phyloP scores from a whole-genome alignment of 495 filamentous ascomycete species.

The Daldinia grandis region DNA sequence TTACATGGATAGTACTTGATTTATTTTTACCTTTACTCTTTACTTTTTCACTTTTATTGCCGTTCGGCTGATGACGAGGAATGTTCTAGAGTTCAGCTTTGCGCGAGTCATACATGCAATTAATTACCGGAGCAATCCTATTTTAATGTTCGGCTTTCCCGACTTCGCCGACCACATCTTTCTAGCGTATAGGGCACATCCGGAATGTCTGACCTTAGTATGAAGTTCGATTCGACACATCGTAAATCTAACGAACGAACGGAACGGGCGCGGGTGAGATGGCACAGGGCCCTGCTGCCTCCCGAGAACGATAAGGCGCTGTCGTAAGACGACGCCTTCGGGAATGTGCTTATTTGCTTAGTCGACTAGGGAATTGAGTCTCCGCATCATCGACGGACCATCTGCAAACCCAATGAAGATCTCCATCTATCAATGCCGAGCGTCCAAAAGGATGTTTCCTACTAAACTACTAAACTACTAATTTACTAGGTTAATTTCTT shows the following conservation, averaged over 20 bases:
- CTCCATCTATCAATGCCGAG: neutral
- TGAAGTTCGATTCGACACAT: slow-evolving; percentile 20
- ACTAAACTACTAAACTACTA: neutral
- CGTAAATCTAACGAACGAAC: slow-evolving; percentile 26
- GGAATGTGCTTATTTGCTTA: slow-evolving; percentile 29
- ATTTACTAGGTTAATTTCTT: neutral
- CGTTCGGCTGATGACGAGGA: neutral
- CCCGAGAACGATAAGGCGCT: slow-evolving; percentile 33
- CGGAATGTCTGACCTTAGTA: slow-evolving; percentile 3
- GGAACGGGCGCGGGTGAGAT: slow-evolving; percentile 23
- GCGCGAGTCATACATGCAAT: slow-evolving; percentile 21
- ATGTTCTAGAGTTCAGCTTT: neutral
- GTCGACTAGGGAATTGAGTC: neutral
- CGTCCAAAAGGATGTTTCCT: neutral
- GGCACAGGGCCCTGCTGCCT: slow-evolving; percentile 25
- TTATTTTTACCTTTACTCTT: neutral
- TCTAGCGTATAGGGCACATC: neutral
- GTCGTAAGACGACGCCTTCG: slow-evolving; percentile 23
- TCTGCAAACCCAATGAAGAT: slow-evolving; percentile 2
- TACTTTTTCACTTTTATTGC: neutral
- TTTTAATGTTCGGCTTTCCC: slow-evolving; percentile 1
- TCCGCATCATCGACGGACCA: slow-evolving; percentile 10
- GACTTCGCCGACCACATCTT: slow-evolving; percentile 15
- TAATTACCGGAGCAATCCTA: neutral
- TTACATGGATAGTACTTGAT: neutral